Conservation (phyloP, 169 alveolate genomes). For the Amoebophrya sp. region DNA sequence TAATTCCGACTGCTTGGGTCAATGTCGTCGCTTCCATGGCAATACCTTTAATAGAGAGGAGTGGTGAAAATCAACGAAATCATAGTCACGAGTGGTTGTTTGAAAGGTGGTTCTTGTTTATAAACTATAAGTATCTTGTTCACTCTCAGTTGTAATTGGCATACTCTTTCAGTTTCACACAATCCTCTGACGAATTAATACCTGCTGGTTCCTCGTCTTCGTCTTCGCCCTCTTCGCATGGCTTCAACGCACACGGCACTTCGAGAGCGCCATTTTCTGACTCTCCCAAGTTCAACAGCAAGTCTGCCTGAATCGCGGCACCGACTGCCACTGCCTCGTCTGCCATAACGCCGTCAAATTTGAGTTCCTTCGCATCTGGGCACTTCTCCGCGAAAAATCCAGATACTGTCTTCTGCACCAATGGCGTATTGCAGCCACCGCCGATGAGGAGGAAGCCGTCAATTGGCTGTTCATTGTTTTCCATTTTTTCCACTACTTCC, state of each 20-base stretch:
- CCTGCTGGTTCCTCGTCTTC: not conserved
- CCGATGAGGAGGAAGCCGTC: not conserved
- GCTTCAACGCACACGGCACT: not conserved
- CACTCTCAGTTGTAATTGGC: too few relatives aligned
- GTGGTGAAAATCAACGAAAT: not conserved
- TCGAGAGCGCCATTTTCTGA: not conserved
- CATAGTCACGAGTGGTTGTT: not conserved
- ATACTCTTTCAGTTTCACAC: too few relatives aligned
- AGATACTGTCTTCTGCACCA: not conserved
- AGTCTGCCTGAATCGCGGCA: constrained; percentile 6
- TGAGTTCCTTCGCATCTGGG: too few relatives aligned
- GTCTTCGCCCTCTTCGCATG: not conserved
- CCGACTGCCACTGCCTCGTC: not conserved
- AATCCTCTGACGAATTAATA: too few relatives aligned
- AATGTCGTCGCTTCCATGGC: not conserved
- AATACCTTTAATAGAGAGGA: not conserved
- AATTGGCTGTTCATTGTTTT: too few relatives aligned
- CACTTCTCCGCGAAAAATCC: not conserved
- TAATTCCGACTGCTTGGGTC: not conserved
- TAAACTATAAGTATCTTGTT: too few relatives aligned
- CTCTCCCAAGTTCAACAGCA: not conserved
- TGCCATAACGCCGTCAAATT: too few relatives aligned
- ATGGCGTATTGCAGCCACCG: not conserved
- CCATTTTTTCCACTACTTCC: not conserved
- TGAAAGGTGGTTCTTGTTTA: not conserved